Percentiles rank a stretch among this genome's conserved stretches.
These are phyloP conservation scores for Euptelea pleiosperma DNA, from an alignment of 164 flowering plant genomes.

Conservation along the genomic window DNA sequence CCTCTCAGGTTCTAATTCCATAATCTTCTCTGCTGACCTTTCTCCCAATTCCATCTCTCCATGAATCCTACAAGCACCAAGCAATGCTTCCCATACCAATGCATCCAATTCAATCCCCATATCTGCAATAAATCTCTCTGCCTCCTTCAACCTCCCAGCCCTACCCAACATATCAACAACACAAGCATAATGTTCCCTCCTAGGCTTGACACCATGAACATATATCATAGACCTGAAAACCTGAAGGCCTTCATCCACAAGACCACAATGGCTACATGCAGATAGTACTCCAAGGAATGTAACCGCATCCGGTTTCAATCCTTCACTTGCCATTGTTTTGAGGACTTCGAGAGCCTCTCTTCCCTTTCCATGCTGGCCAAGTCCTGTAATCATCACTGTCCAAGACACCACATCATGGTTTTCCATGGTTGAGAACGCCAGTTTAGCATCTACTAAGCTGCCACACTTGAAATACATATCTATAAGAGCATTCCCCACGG, in stretches of 20 bases:
- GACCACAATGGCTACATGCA: constrained; percentile 42
- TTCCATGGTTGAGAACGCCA: constrained; percentile 29
- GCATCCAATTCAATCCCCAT: constrained; percentile 28
- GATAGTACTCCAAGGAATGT: constrained; percentile 37
- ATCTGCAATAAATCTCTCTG: constrained; percentile 27
- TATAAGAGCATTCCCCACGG: constrained; percentile 32
- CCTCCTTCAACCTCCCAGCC: constrained; percentile 36
- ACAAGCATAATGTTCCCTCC: constrained; percentile 35
- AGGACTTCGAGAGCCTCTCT: constrained; percentile 31
- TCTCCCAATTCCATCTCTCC: constrained; percentile 32
- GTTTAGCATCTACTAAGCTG: constrained; percentile 26
- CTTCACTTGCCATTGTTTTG: constrained; percentile 30
- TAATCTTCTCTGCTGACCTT: constrained; percentile 22
- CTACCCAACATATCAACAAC: constrained; percentile 42
- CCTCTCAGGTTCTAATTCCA: constrained; percentile 26
- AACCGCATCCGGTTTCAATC: constrained; percentile 29
- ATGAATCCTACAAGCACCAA: constrained; percentile 40
- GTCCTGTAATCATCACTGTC: constrained; percentile 37
- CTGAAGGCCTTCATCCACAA: constrained; percentile 34
- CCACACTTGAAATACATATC: constrained; percentile 39
- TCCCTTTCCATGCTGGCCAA: constrained; percentile 40
- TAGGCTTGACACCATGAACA: constrained; percentile 27
- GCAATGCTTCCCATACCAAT: constrained; percentile 37
- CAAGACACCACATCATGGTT: constrained; percentile 33
- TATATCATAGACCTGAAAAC: constrained; percentile 32